Evolutionary conservation across 768 basidiomycete genomes (phyloP).

Genomic region (Tulasnella sp.): DNA sequence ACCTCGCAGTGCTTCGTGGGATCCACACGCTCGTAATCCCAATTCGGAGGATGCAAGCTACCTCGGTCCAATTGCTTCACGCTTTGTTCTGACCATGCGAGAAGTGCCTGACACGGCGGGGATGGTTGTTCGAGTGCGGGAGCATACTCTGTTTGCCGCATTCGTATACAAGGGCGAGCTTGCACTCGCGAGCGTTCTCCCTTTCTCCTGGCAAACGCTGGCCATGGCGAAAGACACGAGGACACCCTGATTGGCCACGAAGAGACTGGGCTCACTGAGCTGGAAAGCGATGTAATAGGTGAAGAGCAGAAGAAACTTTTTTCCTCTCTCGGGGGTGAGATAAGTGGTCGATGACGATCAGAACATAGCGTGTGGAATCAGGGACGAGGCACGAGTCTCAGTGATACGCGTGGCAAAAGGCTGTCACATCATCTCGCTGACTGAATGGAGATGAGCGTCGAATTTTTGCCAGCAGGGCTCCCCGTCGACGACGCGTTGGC

Average conservation of each 20-base stretch:
- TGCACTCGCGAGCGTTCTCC: background rate
- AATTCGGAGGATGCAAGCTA: background rate
- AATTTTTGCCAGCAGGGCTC: background rate
- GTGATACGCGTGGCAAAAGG: background rate
- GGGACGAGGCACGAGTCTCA: background rate
- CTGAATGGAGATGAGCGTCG: background rate
- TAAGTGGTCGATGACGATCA: background rate
- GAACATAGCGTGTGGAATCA: background rate
- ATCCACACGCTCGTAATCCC: background rate
- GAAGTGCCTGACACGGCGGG: background rate
- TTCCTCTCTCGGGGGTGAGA: background rate
- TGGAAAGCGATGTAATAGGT: background rate
- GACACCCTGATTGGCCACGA: background rate
- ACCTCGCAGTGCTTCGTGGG: background rate
- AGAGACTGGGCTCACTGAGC: background rate
- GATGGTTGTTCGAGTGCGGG: background rate
- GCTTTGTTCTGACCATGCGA: background rate
- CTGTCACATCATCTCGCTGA: background rate
- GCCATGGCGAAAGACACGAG: background rate
- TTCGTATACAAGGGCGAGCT: background rate
- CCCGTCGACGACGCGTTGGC: background rate
- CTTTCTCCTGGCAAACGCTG: background rate
- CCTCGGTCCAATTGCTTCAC: background rate
- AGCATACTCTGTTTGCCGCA: background rate
- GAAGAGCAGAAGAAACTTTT: background rate